These are phyloP conservation scores for Talaromyces stipitatus DNA, from an alignment of 495 filamentous ascomycete genomes.

Conservation along the genomic window DNA sequence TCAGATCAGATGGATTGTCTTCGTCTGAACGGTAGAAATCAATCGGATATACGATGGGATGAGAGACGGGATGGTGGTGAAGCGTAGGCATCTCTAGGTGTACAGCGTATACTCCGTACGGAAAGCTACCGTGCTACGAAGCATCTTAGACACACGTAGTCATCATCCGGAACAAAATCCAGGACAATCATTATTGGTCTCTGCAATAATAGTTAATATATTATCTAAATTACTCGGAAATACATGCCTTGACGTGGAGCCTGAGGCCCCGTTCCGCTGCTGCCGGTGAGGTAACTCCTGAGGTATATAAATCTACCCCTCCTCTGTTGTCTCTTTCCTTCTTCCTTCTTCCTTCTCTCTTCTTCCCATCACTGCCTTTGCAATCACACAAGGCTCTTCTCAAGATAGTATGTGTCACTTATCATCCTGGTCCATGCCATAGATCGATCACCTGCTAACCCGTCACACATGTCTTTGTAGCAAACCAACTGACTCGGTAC, in stretches of 20 bases:
- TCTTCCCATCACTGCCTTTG: not conserved
- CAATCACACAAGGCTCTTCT: not conserved
- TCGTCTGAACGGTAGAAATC: too few species aligned
- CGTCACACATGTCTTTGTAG: not conserved
- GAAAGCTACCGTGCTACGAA: too few species aligned
- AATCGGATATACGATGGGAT: too few species aligned
- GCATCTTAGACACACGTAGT: too few species aligned
- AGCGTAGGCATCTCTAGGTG: too few species aligned
- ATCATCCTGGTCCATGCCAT: not conserved
- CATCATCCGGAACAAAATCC: too few species aligned
- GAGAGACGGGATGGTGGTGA: too few species aligned
- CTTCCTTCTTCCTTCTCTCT: not conserved
- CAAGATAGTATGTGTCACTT: not conserved
- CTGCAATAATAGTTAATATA: too few species aligned
- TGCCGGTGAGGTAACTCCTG: not conserved
- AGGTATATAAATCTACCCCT: not conserved
- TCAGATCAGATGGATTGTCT: too few species aligned
- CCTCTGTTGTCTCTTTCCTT: not conserved
- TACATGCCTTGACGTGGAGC: not conserved
- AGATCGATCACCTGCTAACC: not conserved
- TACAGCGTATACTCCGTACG: too few species aligned
- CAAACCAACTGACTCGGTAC: slow-evolving; percentile 1
- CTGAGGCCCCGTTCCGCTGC: not conserved
- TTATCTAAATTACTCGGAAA: too few species aligned
- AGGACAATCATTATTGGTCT: too few species aligned